Evolutionary conservation across 331 rosid genomes (phyloP).

Genomic region (Dryas integrifolia): DNA sequence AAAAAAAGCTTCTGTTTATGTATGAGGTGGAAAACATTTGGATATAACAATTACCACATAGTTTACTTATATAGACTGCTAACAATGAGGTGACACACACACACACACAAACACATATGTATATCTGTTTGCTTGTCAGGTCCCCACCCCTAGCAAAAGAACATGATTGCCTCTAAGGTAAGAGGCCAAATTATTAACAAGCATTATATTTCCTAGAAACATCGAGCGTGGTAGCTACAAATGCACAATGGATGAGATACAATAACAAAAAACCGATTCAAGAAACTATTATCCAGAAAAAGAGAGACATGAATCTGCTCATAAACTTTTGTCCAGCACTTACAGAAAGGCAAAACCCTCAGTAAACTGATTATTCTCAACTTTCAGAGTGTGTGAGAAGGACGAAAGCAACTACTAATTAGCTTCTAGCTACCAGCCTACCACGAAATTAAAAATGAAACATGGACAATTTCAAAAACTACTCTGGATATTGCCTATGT

Average conservation of each 20-base stretch:
- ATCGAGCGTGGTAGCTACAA: not conserved
- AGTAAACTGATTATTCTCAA: no score
- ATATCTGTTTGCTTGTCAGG: no score
- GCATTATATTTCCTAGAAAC: not conserved
- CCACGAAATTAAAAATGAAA: no score
- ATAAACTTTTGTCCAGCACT: not conserved
- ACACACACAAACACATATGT: no score
- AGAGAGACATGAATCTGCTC: not conserved
- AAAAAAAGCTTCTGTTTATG: not conserved
- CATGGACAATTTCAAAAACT: not conserved
- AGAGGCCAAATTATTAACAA: not conserved
- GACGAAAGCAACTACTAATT: no score
- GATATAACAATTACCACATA: not conserved
- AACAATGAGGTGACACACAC: no score
- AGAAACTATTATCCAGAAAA: not conserved
- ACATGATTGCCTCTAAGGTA: no score
- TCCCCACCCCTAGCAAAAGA: no score
- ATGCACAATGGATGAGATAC: not conserved
- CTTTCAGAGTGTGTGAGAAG: no score
- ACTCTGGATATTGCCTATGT: not conserved
- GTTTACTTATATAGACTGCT: not conserved
- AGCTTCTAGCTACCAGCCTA: no score
- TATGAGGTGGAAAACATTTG: not conserved
- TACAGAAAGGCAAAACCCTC: not conserved
- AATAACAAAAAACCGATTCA: not conserved